A percentile compares a stretch with the other conserved stretches of the same genome.
Conservation (phyloP, 2,329 filamentous ascomycete species). For the Colletotrichum karsti region DNA sequence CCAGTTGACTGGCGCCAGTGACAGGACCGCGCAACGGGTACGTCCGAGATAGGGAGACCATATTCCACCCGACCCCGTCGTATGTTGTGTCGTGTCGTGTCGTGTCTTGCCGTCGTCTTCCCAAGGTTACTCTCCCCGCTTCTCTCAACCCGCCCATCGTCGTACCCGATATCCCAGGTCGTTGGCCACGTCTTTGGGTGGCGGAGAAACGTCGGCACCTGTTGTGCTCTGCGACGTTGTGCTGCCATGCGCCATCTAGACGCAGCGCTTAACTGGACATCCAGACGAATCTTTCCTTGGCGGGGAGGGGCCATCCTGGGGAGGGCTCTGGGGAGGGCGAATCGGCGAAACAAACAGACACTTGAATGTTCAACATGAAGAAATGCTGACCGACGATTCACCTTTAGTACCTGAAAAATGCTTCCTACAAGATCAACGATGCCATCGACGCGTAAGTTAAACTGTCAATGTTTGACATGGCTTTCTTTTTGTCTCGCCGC, state of each 20-base stretch:
- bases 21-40: conserved; percentile 55
- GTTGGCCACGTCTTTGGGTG: neutral
- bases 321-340: neutral
- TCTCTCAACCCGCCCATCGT: neutral
- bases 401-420: conserved; percentile 55
- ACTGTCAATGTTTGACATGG: conserved; percentile 31
- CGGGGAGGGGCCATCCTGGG: neutral
- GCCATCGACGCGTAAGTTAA: conserved; percentile 66
- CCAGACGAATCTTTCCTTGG: neutral
- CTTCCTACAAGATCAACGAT: conserved; percentile 60
- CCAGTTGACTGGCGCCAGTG: conserved; percentile 50
- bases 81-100: neutral
- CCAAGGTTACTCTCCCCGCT: neutral
- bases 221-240: conserved; percentile 1
- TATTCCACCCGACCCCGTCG: neutral
- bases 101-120: neutral
- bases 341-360: neutral
- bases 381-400: conserved; percentile 21
- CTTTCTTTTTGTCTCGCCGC: conserved; percentile 8
- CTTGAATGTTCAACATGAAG: neutral
- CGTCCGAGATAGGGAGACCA: conserved; percentile 33
- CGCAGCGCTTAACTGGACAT: neutral
- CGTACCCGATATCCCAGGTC: neutral
- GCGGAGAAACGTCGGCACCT: conserved; percentile 11
- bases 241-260: neutral